A percentile compares a stretch with the other conserved stretches of the same genome.
Evolutionary conservation across 345 rosid genomes (phyloP).

Genomic region (Barbarea vulgaris): DNA sequence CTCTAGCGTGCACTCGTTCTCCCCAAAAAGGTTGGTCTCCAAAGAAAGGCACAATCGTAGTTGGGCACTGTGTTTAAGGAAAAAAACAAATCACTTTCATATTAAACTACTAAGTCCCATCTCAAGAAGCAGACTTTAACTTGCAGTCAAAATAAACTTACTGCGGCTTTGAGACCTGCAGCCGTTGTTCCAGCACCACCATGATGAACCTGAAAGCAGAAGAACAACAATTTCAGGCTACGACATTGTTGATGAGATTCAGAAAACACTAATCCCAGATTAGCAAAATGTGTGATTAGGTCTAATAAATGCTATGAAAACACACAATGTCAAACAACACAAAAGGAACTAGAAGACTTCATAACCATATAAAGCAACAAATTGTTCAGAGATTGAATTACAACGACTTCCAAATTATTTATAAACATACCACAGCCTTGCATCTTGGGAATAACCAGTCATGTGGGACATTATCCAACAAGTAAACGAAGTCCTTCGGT

Average conservation of each 20-base stretch:
- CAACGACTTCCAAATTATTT: background rate
- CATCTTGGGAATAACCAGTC: slow-evolving; percentile 97
- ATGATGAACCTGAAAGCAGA: slow-evolving; percentile 84
- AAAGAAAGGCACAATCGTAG: slow-evolving; percentile 92
- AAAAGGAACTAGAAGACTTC: background rate
- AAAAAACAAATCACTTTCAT: slow-evolving; percentile 1
- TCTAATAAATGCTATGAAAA: background rate
- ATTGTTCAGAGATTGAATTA: background rate
- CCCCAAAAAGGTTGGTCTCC: slow-evolving; percentile 99
- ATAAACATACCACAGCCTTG: slow-evolving; percentile 93
- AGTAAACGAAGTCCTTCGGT: slow-evolving; percentile 78
- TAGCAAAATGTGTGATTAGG: background rate
- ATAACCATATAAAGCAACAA: background rate
- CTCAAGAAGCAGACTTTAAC: background rate
- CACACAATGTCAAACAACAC: background rate
- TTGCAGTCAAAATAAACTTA: slow-evolving; percentile 37
- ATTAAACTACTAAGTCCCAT: background rate
- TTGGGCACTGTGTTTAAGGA: slow-evolving; percentile 72
- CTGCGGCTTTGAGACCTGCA: slow-evolving; percentile 96
- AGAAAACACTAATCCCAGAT: background rate
- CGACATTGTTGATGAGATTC: background rate
- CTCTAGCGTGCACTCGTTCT: slow-evolving; percentile 82
- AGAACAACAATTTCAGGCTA: slow-evolving; percentile 9
- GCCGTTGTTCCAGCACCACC: slow-evolving; percentile 99
- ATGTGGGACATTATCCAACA: slow-evolving; percentile 92